These are phyloP conservation scores for Testicularia cyperi DNA, from an alignment of 1,284 basidiomycete genomes.

Conservation along the genomic window DNA sequence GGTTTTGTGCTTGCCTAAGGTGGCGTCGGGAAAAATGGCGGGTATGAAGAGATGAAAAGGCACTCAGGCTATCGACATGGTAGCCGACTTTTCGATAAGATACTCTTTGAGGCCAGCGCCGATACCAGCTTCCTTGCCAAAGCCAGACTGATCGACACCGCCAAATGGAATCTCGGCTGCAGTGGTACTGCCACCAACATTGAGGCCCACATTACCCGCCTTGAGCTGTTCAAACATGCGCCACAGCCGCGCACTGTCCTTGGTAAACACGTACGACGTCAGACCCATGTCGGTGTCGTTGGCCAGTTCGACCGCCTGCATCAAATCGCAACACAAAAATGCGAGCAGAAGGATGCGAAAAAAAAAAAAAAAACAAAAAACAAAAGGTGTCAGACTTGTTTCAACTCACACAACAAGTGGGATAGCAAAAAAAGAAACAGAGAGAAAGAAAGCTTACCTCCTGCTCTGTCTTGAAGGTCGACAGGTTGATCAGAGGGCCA, in stretches of 20 bases:
- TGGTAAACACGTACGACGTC: slow-evolving; percentile 64
- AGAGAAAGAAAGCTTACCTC: slow-evolving; percentile 66
- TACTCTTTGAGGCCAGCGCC: slow-evolving; percentile 77
- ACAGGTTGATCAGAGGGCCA: slow-evolving; percentile 62
- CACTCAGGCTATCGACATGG: slow-evolving; percentile 36
- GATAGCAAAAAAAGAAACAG: too few species aligned
- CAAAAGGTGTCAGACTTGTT: too few species aligned
- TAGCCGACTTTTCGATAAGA: slow-evolving; percentile 50
- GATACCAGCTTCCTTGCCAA: slow-evolving; percentile 63
- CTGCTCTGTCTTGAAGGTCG: slow-evolving; percentile 86
- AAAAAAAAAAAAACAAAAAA: too few species aligned
- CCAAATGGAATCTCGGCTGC: slow-evolving; percentile 68
- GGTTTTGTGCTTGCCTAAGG: too few species aligned
- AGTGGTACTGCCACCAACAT: slow-evolving; percentile 51
- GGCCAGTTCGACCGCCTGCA: slow-evolving; percentile 73
- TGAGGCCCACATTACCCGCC: slow-evolving; percentile 87
- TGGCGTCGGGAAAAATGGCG: too few species aligned
- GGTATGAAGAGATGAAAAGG: too few species aligned
- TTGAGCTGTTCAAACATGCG: slow-evolving; percentile 91
- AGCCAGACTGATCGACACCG: slow-evolving; percentile 82
- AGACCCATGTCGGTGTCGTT: slow-evolving; percentile 84
- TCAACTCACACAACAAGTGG: too few species aligned
- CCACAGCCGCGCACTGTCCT: slow-evolving; percentile 87
- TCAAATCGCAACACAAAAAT: too few species aligned
- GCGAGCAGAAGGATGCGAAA: too few species aligned